Conservation (phyloP, 345 rosid genomes). For the Trapa bicornis region DNA sequence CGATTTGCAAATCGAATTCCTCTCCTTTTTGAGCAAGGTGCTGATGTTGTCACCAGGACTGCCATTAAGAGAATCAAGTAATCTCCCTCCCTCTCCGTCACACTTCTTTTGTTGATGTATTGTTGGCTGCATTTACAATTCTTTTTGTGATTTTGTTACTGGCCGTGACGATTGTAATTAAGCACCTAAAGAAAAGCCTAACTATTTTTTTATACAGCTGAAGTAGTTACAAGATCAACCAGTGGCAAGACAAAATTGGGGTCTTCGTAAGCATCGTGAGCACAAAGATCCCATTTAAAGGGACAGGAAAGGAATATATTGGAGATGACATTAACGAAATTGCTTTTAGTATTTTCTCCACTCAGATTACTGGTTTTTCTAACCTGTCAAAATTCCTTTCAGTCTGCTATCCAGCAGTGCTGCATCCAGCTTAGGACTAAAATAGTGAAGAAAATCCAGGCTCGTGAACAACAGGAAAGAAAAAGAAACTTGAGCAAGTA, state of each 20-base stretch:
- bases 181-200: neutral
- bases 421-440: slow-evolving; percentile 88
- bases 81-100: slow-evolving; percentile 4
- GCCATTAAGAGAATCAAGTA: slow-evolving; percentile 89
- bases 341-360: slow-evolving; percentile 9
- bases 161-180: neutral
- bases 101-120: neutral
- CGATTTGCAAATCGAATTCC: slow-evolving; percentile 95
- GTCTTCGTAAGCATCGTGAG: slow-evolving; percentile 92
- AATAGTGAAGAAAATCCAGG: slow-evolving; percentile 71
- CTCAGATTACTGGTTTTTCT: slow-evolving; percentile 10
- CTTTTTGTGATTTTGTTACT: neutral
- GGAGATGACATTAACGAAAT: slow-evolving; percentile 94
- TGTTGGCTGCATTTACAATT: neutral
- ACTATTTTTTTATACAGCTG: slow-evolving; percentile 39
- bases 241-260: slow-evolving; percentile 76
- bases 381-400: slow-evolving; percentile 10
- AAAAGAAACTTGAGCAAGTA: slow-evolving; percentile 85
- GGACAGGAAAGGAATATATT: slow-evolving; percentile 91
- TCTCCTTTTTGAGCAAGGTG: slow-evolving; percentile 97
- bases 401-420: slow-evolving; percentile 91
- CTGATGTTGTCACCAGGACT: slow-evolving; percentile 91
- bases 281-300: slow-evolving; percentile 95
- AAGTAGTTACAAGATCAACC: slow-evolving; percentile 89
- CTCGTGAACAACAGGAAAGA: slow-evolving; percentile 87